Conservation (phyloP, 192 early-diverging fungal species). For the Linnemannia hyalina region DNA sequence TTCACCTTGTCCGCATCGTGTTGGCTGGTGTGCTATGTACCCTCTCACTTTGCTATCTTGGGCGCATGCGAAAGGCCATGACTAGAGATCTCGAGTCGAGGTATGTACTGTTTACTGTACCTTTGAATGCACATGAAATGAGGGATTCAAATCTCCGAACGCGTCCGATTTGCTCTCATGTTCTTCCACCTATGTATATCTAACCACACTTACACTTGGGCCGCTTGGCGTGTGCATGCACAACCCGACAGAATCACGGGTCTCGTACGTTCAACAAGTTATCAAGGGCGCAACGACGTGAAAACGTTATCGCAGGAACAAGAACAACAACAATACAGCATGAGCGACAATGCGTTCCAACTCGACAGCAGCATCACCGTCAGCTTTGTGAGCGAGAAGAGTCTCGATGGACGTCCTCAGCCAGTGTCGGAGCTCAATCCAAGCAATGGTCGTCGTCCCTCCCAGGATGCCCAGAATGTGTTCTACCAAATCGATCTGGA, state of each 20-base stretch:
- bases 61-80: conserved; percentile 23
- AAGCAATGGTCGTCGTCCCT: not conserved
- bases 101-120: not conserved
- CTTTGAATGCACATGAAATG: conserved; percentile 6
- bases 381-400: conserved; percentile 2
- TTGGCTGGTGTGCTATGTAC: not conserved
- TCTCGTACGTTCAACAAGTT: conserved; percentile 2
- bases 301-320: not conserved
- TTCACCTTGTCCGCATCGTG: conserved; percentile 17
- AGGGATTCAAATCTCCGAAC: not conserved
- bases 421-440: not conserved
- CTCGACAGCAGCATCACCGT: not conserved
- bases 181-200: not conserved
- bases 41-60: conserved; percentile 28
- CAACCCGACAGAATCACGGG: conserved; percentile 12
- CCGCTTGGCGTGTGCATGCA: not conserved
- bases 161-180: not conserved
- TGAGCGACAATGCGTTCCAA: not conserved
- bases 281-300: not conserved
- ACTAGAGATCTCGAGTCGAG: conserved; percentile 30
- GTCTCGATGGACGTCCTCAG: not conserved
- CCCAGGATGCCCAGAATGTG: not conserved
- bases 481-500: conserved; percentile 13
- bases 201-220: not conserved
- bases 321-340: not conserved